A percentile compares a stretch with the other conserved stretches of the same genome.
These are phyloP conservation scores for Wickerhamiella qilinensis DNA, from an alignment of 805 yeast species.

Conservation along the genomic window DNA sequence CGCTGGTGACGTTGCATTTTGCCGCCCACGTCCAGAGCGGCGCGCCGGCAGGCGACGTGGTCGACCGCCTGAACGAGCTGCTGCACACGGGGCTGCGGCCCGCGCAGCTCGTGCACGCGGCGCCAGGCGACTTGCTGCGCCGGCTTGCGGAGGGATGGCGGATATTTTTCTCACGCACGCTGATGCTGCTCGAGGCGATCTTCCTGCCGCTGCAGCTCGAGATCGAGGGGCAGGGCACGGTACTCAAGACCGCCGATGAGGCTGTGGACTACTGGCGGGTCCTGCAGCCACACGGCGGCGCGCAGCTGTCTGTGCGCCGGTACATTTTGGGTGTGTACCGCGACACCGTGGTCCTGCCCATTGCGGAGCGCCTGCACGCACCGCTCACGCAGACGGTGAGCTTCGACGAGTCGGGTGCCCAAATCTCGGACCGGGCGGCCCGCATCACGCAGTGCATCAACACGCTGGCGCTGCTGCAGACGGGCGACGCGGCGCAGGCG, in stretches of 20 bases:
- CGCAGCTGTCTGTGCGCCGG: constrained; percentile 16
- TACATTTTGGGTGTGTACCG: constrained; percentile 22
- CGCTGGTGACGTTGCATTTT: constrained; percentile 28
- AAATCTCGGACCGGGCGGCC: constrained; percentile 15
- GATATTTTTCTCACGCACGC: constrained; percentile 35
- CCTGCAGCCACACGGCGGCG: constrained; percentile 10
- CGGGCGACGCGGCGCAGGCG: constrained; percentile 39
- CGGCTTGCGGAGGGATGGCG: constrained; percentile 35
- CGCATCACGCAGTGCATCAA: constrained; percentile 44
- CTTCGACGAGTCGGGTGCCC: constrained; percentile 5
- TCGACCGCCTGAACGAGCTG: constrained; percentile 31
- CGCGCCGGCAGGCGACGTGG: constrained; percentile 24
- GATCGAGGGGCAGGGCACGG: constrained; percentile 29
- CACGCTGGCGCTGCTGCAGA: constrained; percentile 34
- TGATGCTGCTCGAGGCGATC: constrained; percentile 43
- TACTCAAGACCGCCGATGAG: constrained; percentile 21
- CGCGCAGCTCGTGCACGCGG: constrained; percentile 10
- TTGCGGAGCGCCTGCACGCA: constrained; percentile 14
- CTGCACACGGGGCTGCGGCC: constrained; percentile 27
- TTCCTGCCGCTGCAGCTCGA: constrained; percentile 44
- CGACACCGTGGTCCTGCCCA: constrained; percentile 22
- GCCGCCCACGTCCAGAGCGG: constrained; percentile 25
- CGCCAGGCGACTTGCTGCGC: constrained; percentile 14
- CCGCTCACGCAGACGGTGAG: constrained; percentile 9
- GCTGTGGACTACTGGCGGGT: constrained; percentile 24